Evolutionary conservation across 305 asterid species (phyloP).

Genomic region (Solanum hybrid): DNA sequence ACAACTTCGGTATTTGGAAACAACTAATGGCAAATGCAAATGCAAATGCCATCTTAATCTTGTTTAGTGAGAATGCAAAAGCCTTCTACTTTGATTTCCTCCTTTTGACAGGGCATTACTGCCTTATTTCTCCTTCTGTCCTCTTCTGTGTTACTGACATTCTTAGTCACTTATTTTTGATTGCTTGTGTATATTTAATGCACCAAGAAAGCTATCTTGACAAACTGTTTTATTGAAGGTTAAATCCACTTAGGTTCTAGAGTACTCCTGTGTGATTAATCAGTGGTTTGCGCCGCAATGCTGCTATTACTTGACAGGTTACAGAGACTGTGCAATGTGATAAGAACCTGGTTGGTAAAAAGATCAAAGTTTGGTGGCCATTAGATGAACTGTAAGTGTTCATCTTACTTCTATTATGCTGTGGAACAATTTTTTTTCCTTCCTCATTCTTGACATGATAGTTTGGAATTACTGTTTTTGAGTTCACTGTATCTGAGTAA

Average conservation of each 20-base stretch:
- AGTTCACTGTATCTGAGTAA: not conserved
- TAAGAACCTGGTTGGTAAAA: conserved; percentile 62
- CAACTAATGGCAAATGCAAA: not conserved
- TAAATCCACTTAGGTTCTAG: not conserved
- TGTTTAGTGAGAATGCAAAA: not conserved
- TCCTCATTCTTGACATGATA: not conserved
- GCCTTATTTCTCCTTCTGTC: not conserved
- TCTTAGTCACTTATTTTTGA: not conserved
- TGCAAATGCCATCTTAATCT: not conserved
- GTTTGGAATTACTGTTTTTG: not conserved
- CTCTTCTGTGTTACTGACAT: not conserved
- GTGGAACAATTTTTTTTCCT: not conserved
- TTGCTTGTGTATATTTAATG: not conserved
- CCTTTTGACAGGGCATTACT: not conserved
- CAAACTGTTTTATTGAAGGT: not conserved
- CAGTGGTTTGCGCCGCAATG: not conserved
- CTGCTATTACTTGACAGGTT: conserved; percentile 32
- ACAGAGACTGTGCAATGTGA: conserved; percentile 35
- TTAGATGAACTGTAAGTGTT: conserved; percentile 57
- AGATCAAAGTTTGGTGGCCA: conserved; percentile 93
- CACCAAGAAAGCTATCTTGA: not conserved
- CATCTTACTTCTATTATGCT: not conserved
- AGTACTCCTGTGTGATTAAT: not conserved
- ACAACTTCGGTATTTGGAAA: not conserved
- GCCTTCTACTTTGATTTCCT: not conserved